A percentile compares a stretch with the other conserved stretches of the same genome.
Conservation (phyloP, 2,329 filamentous ascomycete species). For the Sporothrix pseudoabietina region DNA sequence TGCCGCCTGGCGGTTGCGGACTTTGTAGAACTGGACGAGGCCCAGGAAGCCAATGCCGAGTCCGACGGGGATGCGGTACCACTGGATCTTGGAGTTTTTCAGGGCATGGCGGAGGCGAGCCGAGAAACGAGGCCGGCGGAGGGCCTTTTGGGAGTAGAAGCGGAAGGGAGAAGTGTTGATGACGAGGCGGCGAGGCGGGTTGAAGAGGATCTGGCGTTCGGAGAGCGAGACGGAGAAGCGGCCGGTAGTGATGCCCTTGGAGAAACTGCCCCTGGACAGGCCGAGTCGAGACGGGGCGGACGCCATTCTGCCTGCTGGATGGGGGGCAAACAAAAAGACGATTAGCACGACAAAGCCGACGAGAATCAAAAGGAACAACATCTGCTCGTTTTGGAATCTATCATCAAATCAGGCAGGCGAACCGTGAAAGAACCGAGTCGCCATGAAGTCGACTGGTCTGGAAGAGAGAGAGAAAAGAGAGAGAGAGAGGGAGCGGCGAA, state of each 20-base stretch:
- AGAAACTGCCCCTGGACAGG: conserved; percentile 34
- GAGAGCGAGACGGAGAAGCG: conserved; percentile 32
- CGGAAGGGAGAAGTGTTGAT: conserved; percentile 36
- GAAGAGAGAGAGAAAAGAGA: conserved; percentile 6
- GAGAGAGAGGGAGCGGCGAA: not conserved
- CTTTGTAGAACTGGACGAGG: conserved; percentile 79
- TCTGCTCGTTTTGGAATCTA: conserved; percentile 17
- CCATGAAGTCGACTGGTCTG: conserved; percentile 28
- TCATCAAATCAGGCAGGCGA: conserved; percentile 22
- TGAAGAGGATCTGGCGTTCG: conserved; percentile 35
- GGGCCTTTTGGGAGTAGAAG: conserved; percentile 48
- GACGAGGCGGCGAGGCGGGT: conserved; percentile 29
- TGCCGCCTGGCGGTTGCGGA: conserved; percentile 59
- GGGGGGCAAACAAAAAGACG: conserved; percentile 29
- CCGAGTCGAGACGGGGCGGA: conserved; percentile 35
- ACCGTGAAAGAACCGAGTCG: conserved; percentile 30
- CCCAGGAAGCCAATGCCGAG: conserved; percentile 84
- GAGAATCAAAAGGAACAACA: conserved; percentile 29
- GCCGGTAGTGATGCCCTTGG: conserved; percentile 32
- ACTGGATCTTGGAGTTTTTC: conserved; percentile 66
- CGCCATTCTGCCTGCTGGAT: conserved; percentile 33
- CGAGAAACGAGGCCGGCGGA: conserved; percentile 54
- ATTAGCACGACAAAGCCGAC: conserved; percentile 32
- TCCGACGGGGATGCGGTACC: conserved; percentile 88
- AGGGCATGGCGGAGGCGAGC: conserved; percentile 55